These are phyloP conservation scores for Umbellularia californica DNA, from an alignment of 164 flowering plant species.

Conservation along the genomic window DNA sequence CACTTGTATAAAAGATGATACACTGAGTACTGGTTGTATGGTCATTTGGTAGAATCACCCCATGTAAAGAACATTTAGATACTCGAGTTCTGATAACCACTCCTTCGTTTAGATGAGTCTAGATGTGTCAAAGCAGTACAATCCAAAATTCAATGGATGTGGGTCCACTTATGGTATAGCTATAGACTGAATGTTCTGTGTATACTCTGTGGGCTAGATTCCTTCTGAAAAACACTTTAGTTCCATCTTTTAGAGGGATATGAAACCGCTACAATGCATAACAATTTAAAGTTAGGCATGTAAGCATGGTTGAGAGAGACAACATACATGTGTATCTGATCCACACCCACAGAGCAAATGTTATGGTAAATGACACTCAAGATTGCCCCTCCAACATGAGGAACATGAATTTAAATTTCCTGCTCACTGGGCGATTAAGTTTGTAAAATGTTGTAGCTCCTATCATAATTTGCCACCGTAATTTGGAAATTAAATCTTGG, in stretches of 20 bases:
- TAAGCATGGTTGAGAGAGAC: neutral
- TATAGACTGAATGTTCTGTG: too few relatives aligned
- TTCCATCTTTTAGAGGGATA: too few relatives aligned
- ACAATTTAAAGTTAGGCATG: neutral
- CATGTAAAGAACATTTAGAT: too few relatives aligned
- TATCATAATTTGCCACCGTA: neutral
- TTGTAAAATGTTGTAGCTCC: neutral
- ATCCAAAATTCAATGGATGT: neutral
- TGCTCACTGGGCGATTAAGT: neutral
- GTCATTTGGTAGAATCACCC: too few relatives aligned
- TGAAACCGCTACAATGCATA: too few relatives aligned
- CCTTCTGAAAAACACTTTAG: too few relatives aligned
- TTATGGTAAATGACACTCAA: neutral
- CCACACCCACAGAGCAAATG: neutral
- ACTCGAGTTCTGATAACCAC: neutral
- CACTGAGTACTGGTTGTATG: neutral
- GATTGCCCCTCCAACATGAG: slow-evolving; percentile 1
- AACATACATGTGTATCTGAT: neutral
- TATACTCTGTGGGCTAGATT: too few relatives aligned
- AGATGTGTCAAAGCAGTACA: neutral
- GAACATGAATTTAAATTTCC: neutral
- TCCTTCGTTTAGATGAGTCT: neutral
- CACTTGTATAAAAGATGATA: neutral
- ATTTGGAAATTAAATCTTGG: neutral
- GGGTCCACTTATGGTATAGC: too few relatives aligned